Evolutionary conservation across 768 basidiomycete genomes (phyloP).

Genomic region (Boletus tomentosulus): DNA sequence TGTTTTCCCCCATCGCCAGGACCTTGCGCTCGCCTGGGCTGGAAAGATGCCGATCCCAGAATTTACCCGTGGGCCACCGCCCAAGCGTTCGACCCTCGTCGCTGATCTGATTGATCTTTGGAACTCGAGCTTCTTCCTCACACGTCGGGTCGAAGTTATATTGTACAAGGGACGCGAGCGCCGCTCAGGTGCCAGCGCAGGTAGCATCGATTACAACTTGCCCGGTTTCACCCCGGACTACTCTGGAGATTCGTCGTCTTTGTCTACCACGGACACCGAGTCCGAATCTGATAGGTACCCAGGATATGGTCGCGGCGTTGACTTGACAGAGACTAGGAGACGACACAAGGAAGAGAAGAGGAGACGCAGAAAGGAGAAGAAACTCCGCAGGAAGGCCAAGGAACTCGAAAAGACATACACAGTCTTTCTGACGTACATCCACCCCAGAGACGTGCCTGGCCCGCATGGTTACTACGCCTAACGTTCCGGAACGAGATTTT

Average conservation of each 20-base stretch:
- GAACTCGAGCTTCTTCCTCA: conserved; percentile 72
- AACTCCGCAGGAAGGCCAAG: conserved; percentile 52
- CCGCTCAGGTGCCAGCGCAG: conserved; percentile 60
- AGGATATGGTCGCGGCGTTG: conserved; percentile 43
- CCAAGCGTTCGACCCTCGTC: conserved; percentile 55
- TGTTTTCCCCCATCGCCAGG: conserved; percentile 37
- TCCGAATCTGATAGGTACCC: conserved; percentile 41
- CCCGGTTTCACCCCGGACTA: conserved; percentile 44
- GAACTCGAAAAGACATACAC: conserved; percentile 60
- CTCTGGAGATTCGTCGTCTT: conserved; percentile 37
- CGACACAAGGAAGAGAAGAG: conserved; percentile 56
- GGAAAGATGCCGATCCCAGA: conserved; percentile 68
- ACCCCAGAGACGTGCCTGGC: conserved; percentile 30
- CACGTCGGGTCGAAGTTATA: conserved; percentile 72
- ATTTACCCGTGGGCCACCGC: conserved; percentile 42
- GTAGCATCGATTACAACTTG: conserved; percentile 51
- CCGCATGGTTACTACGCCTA: conserved; percentile 27
- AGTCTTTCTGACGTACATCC: conserved; percentile 55
- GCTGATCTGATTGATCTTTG: conserved; percentile 77
- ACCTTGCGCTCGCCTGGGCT: conserved; percentile 70
- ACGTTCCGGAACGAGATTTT: background rate
- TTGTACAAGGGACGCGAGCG: conserved; percentile 79
- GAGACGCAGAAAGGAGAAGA: conserved; percentile 61
- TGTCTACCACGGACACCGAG: conserved; percentile 40
- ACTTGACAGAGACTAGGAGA: conserved; percentile 48